phyloP scores from a whole-genome alignment of 305 asterid species.

The Petunia hybrid region DNA sequence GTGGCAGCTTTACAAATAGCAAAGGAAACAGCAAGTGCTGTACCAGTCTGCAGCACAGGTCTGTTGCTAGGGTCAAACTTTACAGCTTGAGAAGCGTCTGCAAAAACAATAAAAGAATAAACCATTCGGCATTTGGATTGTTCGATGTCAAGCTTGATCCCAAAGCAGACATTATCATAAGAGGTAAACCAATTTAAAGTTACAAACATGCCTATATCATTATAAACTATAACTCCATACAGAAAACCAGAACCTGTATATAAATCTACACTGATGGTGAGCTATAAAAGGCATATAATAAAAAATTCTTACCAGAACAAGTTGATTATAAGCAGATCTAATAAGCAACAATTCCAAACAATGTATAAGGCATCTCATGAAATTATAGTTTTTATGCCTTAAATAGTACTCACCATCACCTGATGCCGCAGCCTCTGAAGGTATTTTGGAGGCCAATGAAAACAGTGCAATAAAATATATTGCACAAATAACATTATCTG shows the following conservation, averaged over 20 bases:
- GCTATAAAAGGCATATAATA: neutral
- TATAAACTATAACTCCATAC: neutral
- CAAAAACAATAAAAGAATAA: constrained; percentile 30
- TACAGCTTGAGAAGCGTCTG: constrained; percentile 52
- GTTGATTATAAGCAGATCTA: constrained; percentile 22
- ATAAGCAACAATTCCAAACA: neutral
- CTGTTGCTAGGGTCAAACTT: constrained; percentile 49
- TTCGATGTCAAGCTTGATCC: neutral
- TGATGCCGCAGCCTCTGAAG: constrained; percentile 60
- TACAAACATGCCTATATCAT: neutral
- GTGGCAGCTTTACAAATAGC: constrained; percentile 71
- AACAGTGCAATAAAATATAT: constrained; percentile 69
- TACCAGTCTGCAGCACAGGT: constrained; percentile 64
- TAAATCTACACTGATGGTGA: constrained; percentile 6
- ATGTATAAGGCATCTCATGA: neutral
- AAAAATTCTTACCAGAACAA: neutral
- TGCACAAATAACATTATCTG: constrained; percentile 84
- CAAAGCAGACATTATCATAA: neutral
- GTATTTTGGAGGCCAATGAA: constrained; percentile 77
- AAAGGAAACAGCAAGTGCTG: constrained; percentile 75
- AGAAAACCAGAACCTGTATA: neutral
- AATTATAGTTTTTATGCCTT: neutral
- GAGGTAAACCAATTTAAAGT: neutral
- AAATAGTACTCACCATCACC: constrained; percentile 45
- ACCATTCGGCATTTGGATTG: constrained; percentile 11